These are phyloP conservation scores for Silene conica DNA, from an alignment of 148 eudicot species.

Conservation along the genomic window DNA sequence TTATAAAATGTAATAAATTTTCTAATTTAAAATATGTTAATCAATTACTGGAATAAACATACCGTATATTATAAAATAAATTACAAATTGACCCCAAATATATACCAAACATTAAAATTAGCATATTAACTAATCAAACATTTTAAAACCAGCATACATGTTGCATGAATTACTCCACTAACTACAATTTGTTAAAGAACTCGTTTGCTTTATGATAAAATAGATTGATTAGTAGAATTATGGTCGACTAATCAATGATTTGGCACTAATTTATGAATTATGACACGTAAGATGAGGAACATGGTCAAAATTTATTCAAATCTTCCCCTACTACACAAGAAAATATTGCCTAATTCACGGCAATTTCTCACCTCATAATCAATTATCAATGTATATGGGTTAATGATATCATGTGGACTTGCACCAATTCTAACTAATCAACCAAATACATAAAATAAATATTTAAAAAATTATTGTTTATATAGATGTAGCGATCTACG, in stretches of 20 bases:
- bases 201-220: slow-evolving; percentile 22
- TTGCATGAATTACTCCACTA: slow-evolving; percentile 1
- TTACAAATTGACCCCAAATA: no score
- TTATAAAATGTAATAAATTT: no score
- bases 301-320: slow-evolving; percentile 35
- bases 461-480: no score
- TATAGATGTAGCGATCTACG: no score
- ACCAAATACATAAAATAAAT: slow-evolving; percentile 1
- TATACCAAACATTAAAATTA: no score
- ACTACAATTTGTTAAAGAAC: slow-evolving; percentile 3
- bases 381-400: neutral
- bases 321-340: slow-evolving; percentile 9
- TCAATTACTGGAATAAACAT: no score
- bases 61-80: no score
- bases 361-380: slow-evolving; percentile 8
- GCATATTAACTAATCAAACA: no score
- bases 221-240: slow-evolving; percentile 23
- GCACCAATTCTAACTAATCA: slow-evolving; percentile 12
- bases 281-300: neutral
- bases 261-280: slow-evolving; percentile 11
- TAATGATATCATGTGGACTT: slow-evolving; percentile 4
- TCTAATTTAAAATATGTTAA: no score
- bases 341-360: neutral
- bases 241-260: slow-evolving; percentile 30
- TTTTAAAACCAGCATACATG: no score